Evolutionary conservation across 2,329 filamentous ascomycete species (phyloP), one percentile per base, ranked within the genome.

Genomic region (Tolypocladium album): DNA sequence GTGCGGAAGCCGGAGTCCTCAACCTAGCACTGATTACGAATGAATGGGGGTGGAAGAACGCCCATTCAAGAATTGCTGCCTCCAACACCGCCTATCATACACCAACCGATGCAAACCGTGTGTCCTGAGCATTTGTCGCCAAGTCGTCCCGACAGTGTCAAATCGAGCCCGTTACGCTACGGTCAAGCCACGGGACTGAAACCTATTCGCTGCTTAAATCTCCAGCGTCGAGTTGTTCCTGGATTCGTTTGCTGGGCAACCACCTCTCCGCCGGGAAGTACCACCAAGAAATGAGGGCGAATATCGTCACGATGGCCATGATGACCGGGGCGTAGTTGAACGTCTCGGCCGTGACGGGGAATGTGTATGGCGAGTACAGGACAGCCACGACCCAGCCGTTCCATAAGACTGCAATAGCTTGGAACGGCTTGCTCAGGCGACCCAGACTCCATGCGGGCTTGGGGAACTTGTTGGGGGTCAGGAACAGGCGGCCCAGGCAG

Each of bases 301-400:
- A 53, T n/a, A 81, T 74, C 0, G 78, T 82, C 4, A 80, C 77
- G 1, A 69, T 72, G 3, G 66, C 75, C 77, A 82, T 80, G 60
- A 81, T 81, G 15, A 81, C 77, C 0, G 79, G 79, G 0, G 79
- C 79, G 70, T 78, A 80, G 61, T 80, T 80, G 17, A 80, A 61
- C 7, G 70, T 78, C 22, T 72, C 66, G 1, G 71, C 76, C 0
- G 68, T 69, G 1, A 79, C 78, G 0, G 78, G 78, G 43, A 77
- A 80, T 12, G 64, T 62, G 42, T 78, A 79, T 0, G 78, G 78
- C 0, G 76, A 78, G 60, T 76, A 79, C 8, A 80, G 63, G 3
- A 80, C 70, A 0, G 77, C 78, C 2, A 79, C 78, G 3, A 80
- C 76, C 76, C 76, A 80, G 0, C 70, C 77, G 57, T 80, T 80